Base-by-base conservation (phyloP, 805 yeast species). In the Komagataella phaffii region DNA sequence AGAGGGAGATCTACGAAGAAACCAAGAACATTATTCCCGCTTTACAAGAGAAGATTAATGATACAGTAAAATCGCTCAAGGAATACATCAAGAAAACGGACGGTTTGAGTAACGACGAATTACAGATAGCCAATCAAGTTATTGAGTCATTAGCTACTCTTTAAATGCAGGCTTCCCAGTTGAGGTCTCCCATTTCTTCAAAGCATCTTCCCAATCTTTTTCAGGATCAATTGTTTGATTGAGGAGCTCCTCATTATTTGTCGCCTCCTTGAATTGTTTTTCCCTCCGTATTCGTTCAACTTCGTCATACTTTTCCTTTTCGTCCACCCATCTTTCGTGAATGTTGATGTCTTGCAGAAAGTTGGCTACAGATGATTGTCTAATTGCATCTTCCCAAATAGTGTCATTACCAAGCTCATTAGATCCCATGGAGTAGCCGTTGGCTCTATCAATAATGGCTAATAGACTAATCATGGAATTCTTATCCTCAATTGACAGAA, bases 331-430 rank as follows among this genome's bases (percentile, higher is more conserved):
- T 54, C 99, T 74, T 57, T 93, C 99, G 58, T 93, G 99, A 3
- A 88, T 78, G 63, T 90, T 96, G 6, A 79, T 69, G 14, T 76
- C 77, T 48, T 70, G 80, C 47, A 74, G 64, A 48, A 73, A 65
- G 8, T 86, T 81, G 45, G 90, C 83, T 61, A 50, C 36, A 8
- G 54, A 50, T 3, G 68, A 64, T 51, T 86, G 88, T 56, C 98
- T 74, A 0, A 91, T 77, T 0, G 96, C 96, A 58, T 91, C 96
- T n/a, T 89, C 86, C 99, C 99, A 93, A 1, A 93, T 81, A 0
- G 91, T 79, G 62, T 93, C 99, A n/a, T 98, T 99, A 2, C 97
- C 96, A 6, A 91, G 74, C 58, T 93, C 99, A 30, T 89, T 86
- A 1, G 90, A 73, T 0, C 99, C 99, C 70, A 88, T 88, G 57